Evolutionary conservation across 164 flowering plant genomes (phyloP), one percentile per base, ranked within the genome.

Genomic region (Malania oleifera): DNA sequence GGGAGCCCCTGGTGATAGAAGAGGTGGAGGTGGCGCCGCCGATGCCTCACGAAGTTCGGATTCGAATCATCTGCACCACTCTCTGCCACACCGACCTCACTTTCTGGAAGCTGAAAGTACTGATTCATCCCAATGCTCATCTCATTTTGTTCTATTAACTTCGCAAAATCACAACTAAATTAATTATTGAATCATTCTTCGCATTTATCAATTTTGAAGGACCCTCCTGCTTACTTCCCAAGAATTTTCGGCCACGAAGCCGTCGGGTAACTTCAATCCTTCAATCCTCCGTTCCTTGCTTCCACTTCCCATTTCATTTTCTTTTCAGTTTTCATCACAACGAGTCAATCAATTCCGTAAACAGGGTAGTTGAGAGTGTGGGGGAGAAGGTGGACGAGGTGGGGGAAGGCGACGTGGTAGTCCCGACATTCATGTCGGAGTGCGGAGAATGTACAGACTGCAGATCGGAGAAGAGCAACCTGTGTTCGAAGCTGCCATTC

Each of bases 241-340:
- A 77, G 83, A 60, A 76, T 85, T 51, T 62, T 85, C 0, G 91
- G 91, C 3, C 91, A 83, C 54, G 93, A 86, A 58, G 83, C 93
- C 17, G 60, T 77, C 18, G 93, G 93, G 92, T 86, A 60, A 73
- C 56, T 34, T 43, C 1, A 18, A 22, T n/a, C n/a, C n/a, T n/a
- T n/a, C n/a, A n/a, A n/a, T n/a, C n/a, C n/a, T n/a, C n/a, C n/a
- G n/a, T n/a, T n/a, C n/a, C n/a, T n/a, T n/a, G n/a, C n/a, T n/a
- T n/a, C n/a, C n/a, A n/a, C n/a, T n/a, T n/a, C n/a, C n/a, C n/a
- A n/a, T n/a, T n/a, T n/a, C n/a, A n/a, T n/a, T n/a, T n/a, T n/a
- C n/a, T n/a, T n/a, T n/a, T n/a, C n/a, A n/a, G n/a, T n/a, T n/a
- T n/a, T n/a, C n/a, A n/a, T n/a, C n/a, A n/a, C n/a, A n/a, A n/a